Evolutionary conservation across 371 early-diverging fungal genomes (phyloP).

Genomic region (Neoconidiobolus thromboides): DNA sequence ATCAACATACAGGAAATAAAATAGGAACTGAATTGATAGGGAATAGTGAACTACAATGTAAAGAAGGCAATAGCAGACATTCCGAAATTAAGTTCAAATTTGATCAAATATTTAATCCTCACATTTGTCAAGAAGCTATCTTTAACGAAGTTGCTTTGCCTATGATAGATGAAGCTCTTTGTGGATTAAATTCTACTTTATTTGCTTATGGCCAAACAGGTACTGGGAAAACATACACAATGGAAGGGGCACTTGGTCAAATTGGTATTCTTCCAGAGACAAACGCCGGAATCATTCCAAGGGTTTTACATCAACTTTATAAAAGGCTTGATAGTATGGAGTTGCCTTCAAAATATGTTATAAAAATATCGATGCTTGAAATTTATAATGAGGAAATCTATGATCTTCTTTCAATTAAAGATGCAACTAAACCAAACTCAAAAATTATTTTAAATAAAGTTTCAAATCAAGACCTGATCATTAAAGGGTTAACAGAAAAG

Average conservation of each 20-base stretch:
- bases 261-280: conserved; percentile 10
- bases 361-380: conserved; percentile 94
- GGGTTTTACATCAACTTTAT: conserved; percentile 67
- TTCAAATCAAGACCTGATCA: conserved; percentile 36
- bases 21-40: no score
- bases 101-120: no score
- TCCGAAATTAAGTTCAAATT: no score
- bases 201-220: conserved; percentile 98
- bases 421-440: conserved; percentile 24
- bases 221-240: conserved; percentile 92
- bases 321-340: conserved; percentile 24
- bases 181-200: conserved; percentile 70
- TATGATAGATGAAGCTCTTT: no score
- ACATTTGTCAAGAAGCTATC: no score
- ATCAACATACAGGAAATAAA: no score
- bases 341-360: conserved; percentile 72
- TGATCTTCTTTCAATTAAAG: conserved; percentile 54
- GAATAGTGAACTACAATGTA: no score
- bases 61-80: no score
- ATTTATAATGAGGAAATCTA: conserved; percentile 98
- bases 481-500: conserved; percentile 56
- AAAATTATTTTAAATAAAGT: conserved; percentile 35
- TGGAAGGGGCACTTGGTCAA: conserved; percentile 59
- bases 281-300: conserved; percentile 77
- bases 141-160: no score